These are phyloP conservation scores for Lentinula aciculospora DNA, from an alignment of 768 basidiomycete species.

Conservation along the genomic window DNA sequence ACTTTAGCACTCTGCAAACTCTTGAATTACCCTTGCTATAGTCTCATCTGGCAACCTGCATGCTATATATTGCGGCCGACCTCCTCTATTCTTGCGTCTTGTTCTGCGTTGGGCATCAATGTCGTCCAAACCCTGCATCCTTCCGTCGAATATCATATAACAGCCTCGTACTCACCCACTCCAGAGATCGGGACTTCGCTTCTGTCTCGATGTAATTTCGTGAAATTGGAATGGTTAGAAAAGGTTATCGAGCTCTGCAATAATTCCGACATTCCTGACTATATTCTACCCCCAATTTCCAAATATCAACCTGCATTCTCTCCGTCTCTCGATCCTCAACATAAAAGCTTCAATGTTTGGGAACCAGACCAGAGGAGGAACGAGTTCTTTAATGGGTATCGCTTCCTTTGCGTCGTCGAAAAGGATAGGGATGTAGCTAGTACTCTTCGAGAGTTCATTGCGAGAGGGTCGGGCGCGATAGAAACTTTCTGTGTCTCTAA, in stretches of 20 bases:
- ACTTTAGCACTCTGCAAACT: neutral
- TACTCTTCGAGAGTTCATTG: constrained; percentile 49
- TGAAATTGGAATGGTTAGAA: constrained; percentile 62
- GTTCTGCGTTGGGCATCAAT: constrained; percentile 57
- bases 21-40: neutral
- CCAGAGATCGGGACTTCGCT: constrained; percentile 52
- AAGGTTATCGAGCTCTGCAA: constrained; percentile 37
- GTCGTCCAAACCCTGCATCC: constrained; percentile 34
- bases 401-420: constrained; percentile 61
- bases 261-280: constrained; percentile 17
- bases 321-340: constrained; percentile 35
- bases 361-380: constrained; percentile 61
- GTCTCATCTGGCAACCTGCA: constrained; percentile 29
- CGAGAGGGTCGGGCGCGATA: constrained; percentile 52
- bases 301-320: constrained; percentile 60
- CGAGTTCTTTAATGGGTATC: constrained; percentile 42
- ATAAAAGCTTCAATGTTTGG: constrained; percentile 56
- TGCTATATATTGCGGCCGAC: constrained; percentile 38
- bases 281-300: constrained; percentile 48
- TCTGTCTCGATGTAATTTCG: constrained; percentile 50
- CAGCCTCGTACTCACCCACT: constrained; percentile 42
- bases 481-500: constrained; percentile 53
- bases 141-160: constrained; percentile 59
- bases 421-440: constrained; percentile 41
- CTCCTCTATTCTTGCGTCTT: constrained; percentile 32